These are phyloP conservation scores for Aspergillus panamensis DNA, from an alignment of 495 filamentous ascomycete genomes.

Conservation along the genomic window DNA sequence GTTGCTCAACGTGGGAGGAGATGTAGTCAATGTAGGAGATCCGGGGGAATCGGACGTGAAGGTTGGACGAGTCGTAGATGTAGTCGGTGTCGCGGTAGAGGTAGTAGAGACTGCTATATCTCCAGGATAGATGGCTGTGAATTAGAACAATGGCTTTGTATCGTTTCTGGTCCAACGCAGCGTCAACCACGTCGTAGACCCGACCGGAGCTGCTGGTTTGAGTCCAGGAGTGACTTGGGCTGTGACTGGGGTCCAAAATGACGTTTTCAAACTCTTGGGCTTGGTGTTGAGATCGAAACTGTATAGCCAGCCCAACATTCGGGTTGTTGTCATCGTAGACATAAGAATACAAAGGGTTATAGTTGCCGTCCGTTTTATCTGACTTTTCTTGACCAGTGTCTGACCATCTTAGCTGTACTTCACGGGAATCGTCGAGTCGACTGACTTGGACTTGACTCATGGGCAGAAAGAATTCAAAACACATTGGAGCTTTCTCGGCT, in stretches of 20 bases:
- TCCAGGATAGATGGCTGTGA: slow-evolving; percentile 30
- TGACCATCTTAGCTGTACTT: slow-evolving; percentile 41
- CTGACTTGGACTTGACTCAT: slow-evolving; percentile 35
- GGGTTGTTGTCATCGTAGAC: slow-evolving; percentile 36
- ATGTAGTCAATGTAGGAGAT: slow-evolving; percentile 38
- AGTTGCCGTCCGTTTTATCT: slow-evolving; percentile 35
- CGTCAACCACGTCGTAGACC: slow-evolving; percentile 36
- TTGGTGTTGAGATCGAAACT: slow-evolving; percentile 27
- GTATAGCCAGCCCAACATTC: slow-evolving; percentile 33
- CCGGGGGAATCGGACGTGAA: slow-evolving; percentile 30
- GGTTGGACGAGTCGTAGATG: slow-evolving; percentile 25
- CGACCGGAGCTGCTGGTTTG: slow-evolving; percentile 26
- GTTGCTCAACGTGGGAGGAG: slow-evolving; percentile 35
- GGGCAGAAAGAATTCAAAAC: slow-evolving; percentile 40
- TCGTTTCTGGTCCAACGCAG: slow-evolving; percentile 31
- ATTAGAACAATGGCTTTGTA: slow-evolving; percentile 35
- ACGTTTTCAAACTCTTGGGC: slow-evolving; percentile 35
- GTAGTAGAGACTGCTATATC: slow-evolving; percentile 32
- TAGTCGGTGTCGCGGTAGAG: slow-evolving; percentile 37
- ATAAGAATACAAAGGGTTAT: slow-evolving; percentile 35
- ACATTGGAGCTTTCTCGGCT: slow-evolving; percentile 32
- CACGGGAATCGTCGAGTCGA: slow-evolving; percentile 26
- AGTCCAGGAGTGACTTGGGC: slow-evolving; percentile 28
- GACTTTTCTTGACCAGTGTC: slow-evolving; percentile 37
- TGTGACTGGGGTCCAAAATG: slow-evolving; percentile 25